Evolutionary conservation across 1,284 basidiomycete species (phyloP).

Genomic region (Cryptococcus jaspeensis): DNA sequence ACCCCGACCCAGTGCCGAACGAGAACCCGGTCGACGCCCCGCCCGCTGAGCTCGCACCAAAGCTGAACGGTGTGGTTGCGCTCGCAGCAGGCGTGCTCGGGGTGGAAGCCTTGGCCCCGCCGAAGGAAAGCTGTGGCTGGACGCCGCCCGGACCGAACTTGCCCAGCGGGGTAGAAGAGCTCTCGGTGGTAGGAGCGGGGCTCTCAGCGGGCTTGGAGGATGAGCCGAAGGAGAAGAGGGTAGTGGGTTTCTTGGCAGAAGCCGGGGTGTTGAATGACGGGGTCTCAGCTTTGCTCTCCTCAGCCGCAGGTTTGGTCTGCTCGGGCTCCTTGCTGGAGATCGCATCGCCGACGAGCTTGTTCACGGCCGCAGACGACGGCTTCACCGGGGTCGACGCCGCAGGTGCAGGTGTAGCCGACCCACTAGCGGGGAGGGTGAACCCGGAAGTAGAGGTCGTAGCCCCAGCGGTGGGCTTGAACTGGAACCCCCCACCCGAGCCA

Average conservation of each 20-base stretch:
- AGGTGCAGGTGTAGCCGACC: conserved; percentile 12
- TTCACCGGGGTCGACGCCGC: conserved; percentile 19
- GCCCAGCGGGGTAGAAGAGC: conserved; percentile 34
- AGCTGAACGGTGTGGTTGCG: conserved; percentile 12
- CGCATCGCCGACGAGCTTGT: conserved; percentile 35
- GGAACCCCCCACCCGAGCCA: too few relatives aligned
- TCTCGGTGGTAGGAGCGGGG: conserved; percentile 28
- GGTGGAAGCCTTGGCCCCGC: conserved; percentile 27
- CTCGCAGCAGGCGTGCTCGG: conserved; percentile 18
- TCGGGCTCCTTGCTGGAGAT: conserved; percentile 26
- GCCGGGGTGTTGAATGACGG: conserved; percentile 1
- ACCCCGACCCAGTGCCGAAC: conserved; percentile 42
- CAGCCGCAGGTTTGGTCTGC: not conserved
- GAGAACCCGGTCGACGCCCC: conserved; percentile 26
- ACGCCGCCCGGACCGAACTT: conserved; percentile 43
- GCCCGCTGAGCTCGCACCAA: conserved; percentile 17
- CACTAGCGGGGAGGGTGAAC: conserved; percentile 17
- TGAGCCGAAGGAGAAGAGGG: conserved; percentile 41
- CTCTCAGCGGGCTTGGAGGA: conserved; percentile 25
- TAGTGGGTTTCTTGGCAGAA: conserved; percentile 15
- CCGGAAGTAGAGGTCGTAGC: conserved; percentile 4
- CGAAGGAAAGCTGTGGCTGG: conserved; percentile 39
- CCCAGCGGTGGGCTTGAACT: conserved; percentile 28
- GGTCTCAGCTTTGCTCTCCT: conserved; percentile 6
- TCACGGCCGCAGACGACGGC: conserved; percentile 34